Evolutionary conservation across 805 yeast species (phyloP), one percentile per base, ranked within the genome.

Genomic region (Metschnikowia continentalis): DNA sequence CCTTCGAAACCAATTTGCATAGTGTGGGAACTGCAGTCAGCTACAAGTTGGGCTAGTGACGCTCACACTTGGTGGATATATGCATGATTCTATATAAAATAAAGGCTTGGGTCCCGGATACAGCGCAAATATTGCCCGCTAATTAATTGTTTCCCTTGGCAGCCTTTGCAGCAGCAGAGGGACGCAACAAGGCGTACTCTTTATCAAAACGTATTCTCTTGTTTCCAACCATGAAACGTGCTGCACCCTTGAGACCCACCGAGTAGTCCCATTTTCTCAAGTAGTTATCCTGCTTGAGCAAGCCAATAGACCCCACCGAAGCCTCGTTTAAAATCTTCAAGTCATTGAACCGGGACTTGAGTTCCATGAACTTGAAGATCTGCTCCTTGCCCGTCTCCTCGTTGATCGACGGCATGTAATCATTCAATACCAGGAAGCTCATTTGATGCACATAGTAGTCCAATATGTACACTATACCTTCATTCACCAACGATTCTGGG

Each of bases 11-110:
- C 0, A 76, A 74, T 46, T 73, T 79, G 26, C 95, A 88, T 64
- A 77, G 79, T 47, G 83, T 90, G 13, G 89, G 86, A 11, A 83
- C 96, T 0, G 67, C 79, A 45, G 97, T 90, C 2, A 80, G 81
- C 44, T 84, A 84, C 63, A 76, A 72, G 39, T 51, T 68, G 42
- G 69, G 60, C 8, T 57, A 45, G 32, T 22, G 30, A 13, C 14
- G 41, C n/a, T 37, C 22, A 13, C 10, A 39, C 15, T 14, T 22
- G 17, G 38, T 32, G 36, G 33, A 42, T 33, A 14, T 32, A 42
- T 42, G 45, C 45, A 42, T 42, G 38, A 22, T 30, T 42, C 30
- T 33, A 33, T 15, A 32, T 42, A 30, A 26, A 26, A 15, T 15
- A 26, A 40, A 40, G 32, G 35, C 33, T 40, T 23, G 43, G 43